A percentile compares a stretch with the other conserved stretches of the same genome.
Evolutionary conservation across 768 basidiomycete species (phyloP).

Genomic region (Russula sp.): DNA sequence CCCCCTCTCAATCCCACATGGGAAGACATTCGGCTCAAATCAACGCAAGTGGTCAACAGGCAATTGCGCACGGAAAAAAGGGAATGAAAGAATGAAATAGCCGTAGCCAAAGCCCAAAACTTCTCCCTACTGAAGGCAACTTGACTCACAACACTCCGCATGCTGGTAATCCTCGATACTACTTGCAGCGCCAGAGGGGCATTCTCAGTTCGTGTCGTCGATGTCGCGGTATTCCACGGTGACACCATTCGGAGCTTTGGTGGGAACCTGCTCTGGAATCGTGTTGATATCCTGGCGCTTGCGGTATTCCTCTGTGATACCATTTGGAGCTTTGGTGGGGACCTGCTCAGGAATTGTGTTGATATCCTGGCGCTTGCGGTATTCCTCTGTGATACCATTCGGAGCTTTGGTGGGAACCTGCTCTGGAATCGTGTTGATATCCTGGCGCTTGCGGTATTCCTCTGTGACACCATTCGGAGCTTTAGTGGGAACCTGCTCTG

Average conservation of each 20-base stretch:
- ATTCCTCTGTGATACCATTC: too few relatives aligned
- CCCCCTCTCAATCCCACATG: not conserved
- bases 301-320: constrained; percentile 27
- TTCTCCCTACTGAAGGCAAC: not conserved
- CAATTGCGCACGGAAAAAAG: not conserved
- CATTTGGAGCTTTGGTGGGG: constrained; percentile 31
- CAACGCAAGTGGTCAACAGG: not conserved
- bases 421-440: constrained; percentile 15
- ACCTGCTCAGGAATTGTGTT: constrained; percentile 30
- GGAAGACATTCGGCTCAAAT: constrained; percentile 8
- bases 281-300: constrained; percentile 14
- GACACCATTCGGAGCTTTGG: not conserved
- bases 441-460: not conserved
- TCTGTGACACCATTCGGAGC: not conserved
- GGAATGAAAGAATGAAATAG: not conserved
- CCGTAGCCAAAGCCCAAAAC: not conserved
- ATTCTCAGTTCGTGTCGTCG: too few relatives aligned
- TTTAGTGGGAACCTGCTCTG: not conserved
- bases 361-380: not conserved
- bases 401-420: constrained; percentile 23
- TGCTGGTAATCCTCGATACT: not conserved
- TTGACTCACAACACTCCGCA: constrained; percentile 9
- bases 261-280: not conserved
- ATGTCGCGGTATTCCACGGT: too few relatives aligned
- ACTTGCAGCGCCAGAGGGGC: too few relatives aligned